Base-by-base conservation (phyloP, 208 protist genomes). In the Tritrichomonas foetus region DNA sequence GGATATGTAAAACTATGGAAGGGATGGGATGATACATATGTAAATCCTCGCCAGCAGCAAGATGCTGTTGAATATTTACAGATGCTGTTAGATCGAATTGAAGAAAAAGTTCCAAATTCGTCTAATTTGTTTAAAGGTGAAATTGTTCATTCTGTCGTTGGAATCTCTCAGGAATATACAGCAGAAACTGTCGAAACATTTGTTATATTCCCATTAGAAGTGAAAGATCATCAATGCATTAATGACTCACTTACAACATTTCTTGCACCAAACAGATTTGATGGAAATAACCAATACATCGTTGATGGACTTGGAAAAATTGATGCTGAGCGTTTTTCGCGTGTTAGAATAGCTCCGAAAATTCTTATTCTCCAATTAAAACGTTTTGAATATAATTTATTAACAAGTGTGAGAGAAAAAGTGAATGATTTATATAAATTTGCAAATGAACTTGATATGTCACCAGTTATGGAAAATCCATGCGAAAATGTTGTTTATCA, bases 251-350 rank as follows among this genome's bases (percentile, higher is more conserved):
- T 89, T 22, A 30, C 53, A 33, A 57, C 78, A 20, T 89, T 89
- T 36, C 20, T 53, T 57, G 14, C 44, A 9, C 78, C 78, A 0
- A 47, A 89, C 3, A 33, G 20, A 27, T 57, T 89, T 27, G 47
- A 27, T 27, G 47, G 47, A 16, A 27, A 44, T 13, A 49, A 89
- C 1, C 78, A 89, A 61, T 89, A 89, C 22, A 44, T 39, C 16
- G 78, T 47, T 13, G 78, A 89, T 39, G 78, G 78, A 49, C 53
- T 89, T 39, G 78, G 78, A 16, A 89, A 89, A 39, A 61, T 89
- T 39, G 78, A 89, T 57, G 78, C 78, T 3, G 44, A n/a, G 33
- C 25, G 5, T 20, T 61, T 39, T 20, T 57, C 41, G 9, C 44
- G 47, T 27, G 47, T 89, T n/a, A 22, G 8, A 33, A 49, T 39